Conservation (phyloP, 257 asterid species). For the Thymus quinquecostatus region DNA sequence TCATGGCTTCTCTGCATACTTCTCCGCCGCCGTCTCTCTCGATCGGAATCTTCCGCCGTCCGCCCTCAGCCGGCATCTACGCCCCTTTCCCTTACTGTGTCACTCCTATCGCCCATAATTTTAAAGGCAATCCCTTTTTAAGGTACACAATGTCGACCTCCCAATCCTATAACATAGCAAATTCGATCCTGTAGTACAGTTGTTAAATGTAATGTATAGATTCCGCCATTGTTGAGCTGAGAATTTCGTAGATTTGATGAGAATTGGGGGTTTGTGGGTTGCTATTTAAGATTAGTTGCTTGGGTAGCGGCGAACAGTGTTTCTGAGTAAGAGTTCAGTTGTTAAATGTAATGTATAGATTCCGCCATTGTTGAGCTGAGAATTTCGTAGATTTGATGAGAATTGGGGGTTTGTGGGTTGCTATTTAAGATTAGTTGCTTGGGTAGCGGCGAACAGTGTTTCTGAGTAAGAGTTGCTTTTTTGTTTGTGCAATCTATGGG, state of each 20-base stretch:
- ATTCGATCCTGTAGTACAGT: background rate
- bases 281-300: background rate
- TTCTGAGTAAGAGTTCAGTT: too few relatives aligned
- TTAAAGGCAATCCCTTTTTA: constrained; percentile 18
- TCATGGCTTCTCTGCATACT: constrained; percentile 44
- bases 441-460: background rate
- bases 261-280: background rate
- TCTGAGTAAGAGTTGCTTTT: too few relatives aligned
- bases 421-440: background rate
- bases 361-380: constrained; percentile 22
- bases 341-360: background rate
- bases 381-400: background rate
- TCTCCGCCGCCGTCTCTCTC: constrained; percentile 34
- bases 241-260: background rate
- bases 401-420: background rate
- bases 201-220: background rate
- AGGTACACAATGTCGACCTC: constrained; percentile 31
- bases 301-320: background rate
- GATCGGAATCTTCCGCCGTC: constrained; percentile 35
- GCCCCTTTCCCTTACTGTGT: constrained; percentile 12
- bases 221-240: constrained; percentile 28
- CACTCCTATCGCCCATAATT: constrained; percentile 21
- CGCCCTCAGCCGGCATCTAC: constrained; percentile 27
- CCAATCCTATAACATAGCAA: background rate
- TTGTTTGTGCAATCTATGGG: background rate